Evolutionary conservation across 2,329 filamentous ascomycete species (phyloP).

Genomic region (Graphiopsis chlorocephala): DNA sequence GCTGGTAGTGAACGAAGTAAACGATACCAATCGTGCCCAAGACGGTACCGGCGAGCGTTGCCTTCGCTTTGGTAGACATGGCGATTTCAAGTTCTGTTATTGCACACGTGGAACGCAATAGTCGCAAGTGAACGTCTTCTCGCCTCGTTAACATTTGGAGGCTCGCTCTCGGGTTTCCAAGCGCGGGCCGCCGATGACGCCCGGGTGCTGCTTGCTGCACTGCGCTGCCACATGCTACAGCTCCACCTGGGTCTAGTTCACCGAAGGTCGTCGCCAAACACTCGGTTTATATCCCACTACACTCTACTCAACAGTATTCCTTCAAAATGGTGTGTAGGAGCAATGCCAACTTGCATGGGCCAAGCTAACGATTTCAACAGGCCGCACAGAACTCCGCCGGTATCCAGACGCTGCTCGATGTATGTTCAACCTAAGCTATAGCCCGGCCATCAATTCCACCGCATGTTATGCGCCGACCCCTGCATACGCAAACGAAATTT

Average conservation of each 20-base stretch:
- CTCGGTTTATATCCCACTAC: neutral
- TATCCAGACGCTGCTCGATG: constrained; percentile 98
- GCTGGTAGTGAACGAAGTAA: constrained; percentile 83
- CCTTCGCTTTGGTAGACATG: constrained; percentile 89
- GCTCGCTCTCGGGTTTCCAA: neutral
- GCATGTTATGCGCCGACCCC: neutral
- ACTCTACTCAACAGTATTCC: neutral
- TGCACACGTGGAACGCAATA: neutral
- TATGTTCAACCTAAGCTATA: constrained; percentile 49
- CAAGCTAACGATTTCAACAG: constrained; percentile 47
- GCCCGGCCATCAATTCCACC: neutral
- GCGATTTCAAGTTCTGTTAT: neutral
- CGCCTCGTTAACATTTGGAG: neutral
- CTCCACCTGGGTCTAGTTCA: constrained; percentile 1
- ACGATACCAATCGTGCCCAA: constrained; percentile 74
- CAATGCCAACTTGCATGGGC: neutral
- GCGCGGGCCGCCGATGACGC: constrained; percentile 1
- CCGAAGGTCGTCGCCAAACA: neutral
- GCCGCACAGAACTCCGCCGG: constrained; percentile 97
- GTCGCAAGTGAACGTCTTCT: neutral
- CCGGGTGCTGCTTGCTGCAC: neutral
- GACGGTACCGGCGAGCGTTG: constrained; percentile 77
- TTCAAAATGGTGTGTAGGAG: constrained; percentile 3
- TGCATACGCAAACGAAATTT: neutral
- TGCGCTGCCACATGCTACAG: neutral